phyloP scores from a whole-genome alignment of 2,329 filamentous ascomycete genomes.

The Monosporascus sp. region DNA sequence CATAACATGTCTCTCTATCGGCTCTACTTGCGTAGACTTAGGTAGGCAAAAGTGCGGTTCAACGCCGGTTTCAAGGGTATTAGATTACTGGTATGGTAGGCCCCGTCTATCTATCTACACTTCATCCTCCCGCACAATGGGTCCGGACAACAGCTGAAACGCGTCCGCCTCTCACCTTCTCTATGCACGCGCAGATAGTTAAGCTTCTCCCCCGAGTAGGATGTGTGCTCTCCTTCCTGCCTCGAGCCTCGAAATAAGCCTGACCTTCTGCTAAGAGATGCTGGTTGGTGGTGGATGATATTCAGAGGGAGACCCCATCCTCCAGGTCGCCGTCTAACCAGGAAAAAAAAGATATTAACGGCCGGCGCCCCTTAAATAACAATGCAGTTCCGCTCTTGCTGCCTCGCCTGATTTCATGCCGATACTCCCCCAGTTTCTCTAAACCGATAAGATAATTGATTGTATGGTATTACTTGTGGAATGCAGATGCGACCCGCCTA shows the following conservation, averaged over 20 bases:
- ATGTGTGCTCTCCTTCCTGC: neutral
- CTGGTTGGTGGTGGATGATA: too few species aligned
- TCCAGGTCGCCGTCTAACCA: neutral
- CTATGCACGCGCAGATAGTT: neutral
- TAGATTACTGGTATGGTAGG: conserved; percentile 27
- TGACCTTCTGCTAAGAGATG: too few species aligned
- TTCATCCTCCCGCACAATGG: conserved; percentile 14
- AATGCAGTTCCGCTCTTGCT: neutral
- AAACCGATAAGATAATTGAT: neutral
- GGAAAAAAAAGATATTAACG: neutral
- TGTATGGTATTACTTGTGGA: neutral
- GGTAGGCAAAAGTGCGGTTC: too few species aligned
- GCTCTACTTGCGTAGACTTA: too few species aligned
- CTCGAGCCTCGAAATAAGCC: neutral
- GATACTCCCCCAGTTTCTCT: neutral
- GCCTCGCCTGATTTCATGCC: neutral
- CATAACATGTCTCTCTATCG: too few species aligned
- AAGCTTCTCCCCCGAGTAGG: neutral
- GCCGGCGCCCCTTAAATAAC: neutral
- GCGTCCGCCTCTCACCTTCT: neutral
- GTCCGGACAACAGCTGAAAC: conserved; percentile 6
- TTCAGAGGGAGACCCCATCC: neutral
- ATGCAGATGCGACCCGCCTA: conserved; percentile 13
- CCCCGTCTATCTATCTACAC: conserved; percentile 20
- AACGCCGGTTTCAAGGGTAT: conserved; percentile 12